Base-by-base conservation (phyloP, 768 basidiomycete genomes). In the Lactarius indigo region DNA sequence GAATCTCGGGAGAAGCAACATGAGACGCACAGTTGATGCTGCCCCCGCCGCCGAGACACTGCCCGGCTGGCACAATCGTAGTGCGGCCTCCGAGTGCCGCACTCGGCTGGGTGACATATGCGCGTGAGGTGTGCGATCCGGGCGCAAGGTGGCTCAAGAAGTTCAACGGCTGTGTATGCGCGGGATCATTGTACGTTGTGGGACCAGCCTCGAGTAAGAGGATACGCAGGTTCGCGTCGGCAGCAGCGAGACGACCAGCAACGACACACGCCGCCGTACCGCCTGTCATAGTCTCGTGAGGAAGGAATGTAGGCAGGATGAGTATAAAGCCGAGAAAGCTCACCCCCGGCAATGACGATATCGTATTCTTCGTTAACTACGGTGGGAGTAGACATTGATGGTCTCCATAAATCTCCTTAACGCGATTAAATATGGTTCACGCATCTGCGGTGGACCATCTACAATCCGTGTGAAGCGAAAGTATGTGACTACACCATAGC, bases 41-140 rank as follows among this genome's bases (percentile, higher is more conserved):
- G 0, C 86, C 87, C 2, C 87, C 87, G 5, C 88, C 88, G 3
- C 88, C 87, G 5, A 90, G 70, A 39, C 80, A 81, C 59, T 82
- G 78, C 0, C 83, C 87, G 31, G 76, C 71, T 0, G 80, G 78
- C 10, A 85, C 78, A 42, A 84, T 59, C 12, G 77, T 72, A 15
- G 75, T 69, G 5, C 87, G 84, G 8, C 81, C 83, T 26, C 72
- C 78, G 47, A 81, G 74, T 64, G 78, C 82, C 4, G 78, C 75
- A 66, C 81, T 81, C 8, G 80, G 78, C 28, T 76, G 75, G 5
- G 69, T 73, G 13, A 64, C 64, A 64, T 87, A 77, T 65, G 79
- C 77, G 9, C 79, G 79, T 63, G 87, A 76, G 0, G 82, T 81
- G 39, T 77, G 78, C 44, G 77, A 76, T 1, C 70, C 75, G 1